These are phyloP conservation scores for Cyberlindnera maritima DNA, from an alignment of 805 yeast species.

Conservation along the genomic window DNA sequence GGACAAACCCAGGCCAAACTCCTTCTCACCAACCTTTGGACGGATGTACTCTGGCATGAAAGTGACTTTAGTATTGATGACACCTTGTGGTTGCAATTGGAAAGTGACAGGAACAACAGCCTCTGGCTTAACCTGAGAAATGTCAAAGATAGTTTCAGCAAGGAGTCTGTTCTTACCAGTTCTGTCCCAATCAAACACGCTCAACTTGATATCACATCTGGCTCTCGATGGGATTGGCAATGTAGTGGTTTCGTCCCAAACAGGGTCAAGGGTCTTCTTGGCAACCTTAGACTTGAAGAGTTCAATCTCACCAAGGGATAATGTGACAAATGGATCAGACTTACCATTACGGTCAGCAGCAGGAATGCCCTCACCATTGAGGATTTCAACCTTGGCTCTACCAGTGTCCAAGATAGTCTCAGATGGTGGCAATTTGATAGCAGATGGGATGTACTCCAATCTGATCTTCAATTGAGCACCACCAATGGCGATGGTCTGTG, in stretches of 20 bases:
- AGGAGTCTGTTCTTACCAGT: slow-evolving; percentile 64
- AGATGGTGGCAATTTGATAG: slow-evolving; percentile 47
- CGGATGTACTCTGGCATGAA: slow-evolving; percentile 67
- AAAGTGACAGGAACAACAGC: slow-evolving; percentile 45
- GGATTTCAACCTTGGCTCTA: slow-evolving; percentile 49
- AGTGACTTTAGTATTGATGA: slow-evolving; percentile 47
- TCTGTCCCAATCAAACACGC: slow-evolving; percentile 75
- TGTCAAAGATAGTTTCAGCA: slow-evolving; percentile 51
- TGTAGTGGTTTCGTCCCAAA: slow-evolving; percentile 67
- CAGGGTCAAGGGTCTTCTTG: slow-evolving; percentile 68
- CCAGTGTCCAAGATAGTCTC: slow-evolving; percentile 75
- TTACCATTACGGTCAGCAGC: slow-evolving; percentile 73
- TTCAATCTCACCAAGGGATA: slow-evolving; percentile 53
- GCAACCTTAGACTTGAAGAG: slow-evolving; percentile 57
- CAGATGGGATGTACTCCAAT: slow-evolving; percentile 61
- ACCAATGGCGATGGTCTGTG: slow-evolving; percentile 44
- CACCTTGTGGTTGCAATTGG: slow-evolving; percentile 63
- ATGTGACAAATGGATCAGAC: slow-evolving; percentile 65
- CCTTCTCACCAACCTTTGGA: slow-evolving; percentile 48
- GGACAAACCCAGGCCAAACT: slow-evolving; percentile 40
- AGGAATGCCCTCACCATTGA: slow-evolving; percentile 50
- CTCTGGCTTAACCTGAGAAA: slow-evolving; percentile 46
- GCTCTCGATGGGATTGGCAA: slow-evolving; percentile 65
- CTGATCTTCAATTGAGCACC: slow-evolving; percentile 43
- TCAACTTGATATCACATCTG: slow-evolving; percentile 45